A percentile compares a stretch with the other conserved stretches of the same genome.
Evolutionary conservation across 139 green algal species (phyloP).

Genomic region (Deuterostichococcus epilithicus): DNA sequence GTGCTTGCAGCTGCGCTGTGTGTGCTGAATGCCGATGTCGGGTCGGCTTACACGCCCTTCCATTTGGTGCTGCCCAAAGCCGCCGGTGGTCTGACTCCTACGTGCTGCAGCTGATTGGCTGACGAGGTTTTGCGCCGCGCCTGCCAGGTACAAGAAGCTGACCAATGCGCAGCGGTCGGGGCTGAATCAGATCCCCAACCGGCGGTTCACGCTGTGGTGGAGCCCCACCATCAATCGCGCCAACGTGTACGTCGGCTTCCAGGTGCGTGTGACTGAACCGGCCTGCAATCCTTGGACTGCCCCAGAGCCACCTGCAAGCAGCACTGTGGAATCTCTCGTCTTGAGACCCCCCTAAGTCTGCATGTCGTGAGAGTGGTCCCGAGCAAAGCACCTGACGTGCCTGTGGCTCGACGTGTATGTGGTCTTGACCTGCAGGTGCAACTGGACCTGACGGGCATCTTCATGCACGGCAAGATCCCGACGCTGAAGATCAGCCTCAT

Average conservation of each 20-base stretch:
- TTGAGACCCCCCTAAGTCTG: too few species aligned
- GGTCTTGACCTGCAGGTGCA: slow-evolving; percentile 38
- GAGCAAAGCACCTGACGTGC: too few species aligned
- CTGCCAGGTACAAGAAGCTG: slow-evolving; percentile 95
- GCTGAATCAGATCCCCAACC: slow-evolving; percentile 99
- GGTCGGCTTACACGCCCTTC: too few species aligned
- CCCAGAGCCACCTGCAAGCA: too few species aligned
- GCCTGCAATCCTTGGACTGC: too few species aligned
- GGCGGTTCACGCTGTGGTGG: slow-evolving; percentile 99
- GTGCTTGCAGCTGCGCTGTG: too few species aligned
- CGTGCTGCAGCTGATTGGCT: too few species aligned
- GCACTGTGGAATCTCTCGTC: too few species aligned
- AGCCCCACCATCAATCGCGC: slow-evolving; percentile 98
- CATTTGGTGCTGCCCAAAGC: too few species aligned
- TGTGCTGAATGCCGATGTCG: too few species aligned
- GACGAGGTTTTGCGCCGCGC: neutral
- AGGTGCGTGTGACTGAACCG: slow-evolving; percentile 52
- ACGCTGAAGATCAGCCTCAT: slow-evolving; percentile 99
- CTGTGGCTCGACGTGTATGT: neutral
- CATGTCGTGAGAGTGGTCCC: too few species aligned
- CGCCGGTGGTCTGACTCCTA: too few species aligned
- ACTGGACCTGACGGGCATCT: slow-evolving; percentile 99
- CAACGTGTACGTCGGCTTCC: slow-evolving; percentile 99
- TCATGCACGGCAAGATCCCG: slow-evolving; percentile 99
- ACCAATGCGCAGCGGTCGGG: slow-evolving; percentile 97